These are phyloP conservation scores for Lithocarpus polystachyus DNA, from an alignment of 306 rosid genomes.

Conservation along the genomic window DNA sequence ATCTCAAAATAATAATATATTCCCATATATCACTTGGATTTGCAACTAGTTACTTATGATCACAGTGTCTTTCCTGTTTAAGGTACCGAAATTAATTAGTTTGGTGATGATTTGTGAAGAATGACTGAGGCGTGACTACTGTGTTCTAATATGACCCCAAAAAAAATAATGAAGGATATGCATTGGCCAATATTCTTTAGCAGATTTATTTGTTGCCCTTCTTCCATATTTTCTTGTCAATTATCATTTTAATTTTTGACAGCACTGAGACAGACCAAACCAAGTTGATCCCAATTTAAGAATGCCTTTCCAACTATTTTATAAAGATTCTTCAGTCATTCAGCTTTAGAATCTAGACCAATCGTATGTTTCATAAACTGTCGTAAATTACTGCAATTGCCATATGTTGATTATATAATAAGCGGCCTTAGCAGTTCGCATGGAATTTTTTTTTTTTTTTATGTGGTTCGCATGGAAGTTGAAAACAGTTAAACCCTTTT, in stretches of 20 bases:
- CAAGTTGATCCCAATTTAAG: background rate
- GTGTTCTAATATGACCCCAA: background rate
- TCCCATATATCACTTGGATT: too few relatives aligned
- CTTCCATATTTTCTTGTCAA: background rate
- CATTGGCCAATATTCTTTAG: background rate
- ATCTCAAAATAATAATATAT: too few relatives aligned
- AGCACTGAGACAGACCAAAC: background rate
- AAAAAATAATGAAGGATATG: background rate
- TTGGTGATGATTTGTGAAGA: background rate
- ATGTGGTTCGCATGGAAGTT: too few relatives aligned
- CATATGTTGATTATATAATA: too few relatives aligned
- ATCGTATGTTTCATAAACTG: background rate
- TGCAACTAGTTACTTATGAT: background rate
- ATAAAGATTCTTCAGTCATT: background rate
- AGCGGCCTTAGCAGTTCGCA: background rate
- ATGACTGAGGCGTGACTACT: background rate
- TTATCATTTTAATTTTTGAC: background rate
- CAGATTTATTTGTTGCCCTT: background rate
- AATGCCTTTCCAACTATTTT: background rate
- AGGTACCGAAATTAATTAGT: background rate
- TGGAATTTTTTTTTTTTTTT: background rate
- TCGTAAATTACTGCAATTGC: background rate
- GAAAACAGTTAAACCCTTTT: too few relatives aligned
- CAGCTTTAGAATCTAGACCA: background rate
- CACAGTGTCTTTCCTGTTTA: background rate